phyloP scores from a whole-genome alignment of 1,284 basidiomycete species.

The Uromyces viciae-fabae region DNA sequence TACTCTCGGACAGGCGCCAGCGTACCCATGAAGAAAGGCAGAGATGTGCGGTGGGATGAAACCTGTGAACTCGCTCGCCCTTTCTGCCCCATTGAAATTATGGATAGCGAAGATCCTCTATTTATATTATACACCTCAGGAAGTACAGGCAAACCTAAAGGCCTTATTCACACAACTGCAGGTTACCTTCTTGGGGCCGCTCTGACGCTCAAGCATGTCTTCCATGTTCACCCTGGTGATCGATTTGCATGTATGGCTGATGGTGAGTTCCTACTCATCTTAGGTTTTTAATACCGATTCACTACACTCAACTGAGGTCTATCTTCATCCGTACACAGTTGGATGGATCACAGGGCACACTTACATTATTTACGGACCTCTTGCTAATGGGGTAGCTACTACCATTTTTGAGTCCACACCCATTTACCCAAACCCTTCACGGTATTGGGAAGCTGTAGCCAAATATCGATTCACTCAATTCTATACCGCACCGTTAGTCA shows the following conservation, averaged over 20 bases:
- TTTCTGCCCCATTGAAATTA: slow-evolving; percentile 82
- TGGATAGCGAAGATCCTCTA: slow-evolving; percentile 86
- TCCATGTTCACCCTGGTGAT: slow-evolving; percentile 73
- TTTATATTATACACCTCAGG: slow-evolving; percentile 86
- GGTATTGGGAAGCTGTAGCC: slow-evolving; percentile 95
- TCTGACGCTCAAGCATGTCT: slow-evolving; percentile 73
- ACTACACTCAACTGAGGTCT: slow-evolving; percentile 52
- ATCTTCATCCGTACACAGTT: slow-evolving; percentile 58
- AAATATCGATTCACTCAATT: slow-evolving; percentile 78
- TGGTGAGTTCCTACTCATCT: slow-evolving; percentile 31
- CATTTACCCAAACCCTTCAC: slow-evolving; percentile 88
- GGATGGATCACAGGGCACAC: slow-evolving; percentile 99
- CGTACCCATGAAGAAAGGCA: slow-evolving; percentile 75
- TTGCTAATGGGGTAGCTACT: slow-evolving; percentile 78
- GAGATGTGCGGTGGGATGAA: slow-evolving; percentile 97
- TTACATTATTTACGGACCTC: slow-evolving; percentile 94
- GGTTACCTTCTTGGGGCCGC: slow-evolving; percentile 60
- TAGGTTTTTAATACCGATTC: slow-evolving; percentile 46
- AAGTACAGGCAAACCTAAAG: slow-evolving; percentile 94
- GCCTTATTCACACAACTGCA: slow-evolving; percentile 90
- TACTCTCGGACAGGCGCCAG: slow-evolving; percentile 80
- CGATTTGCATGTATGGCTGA: slow-evolving; percentile 96
- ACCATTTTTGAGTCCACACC: slow-evolving; percentile 96
- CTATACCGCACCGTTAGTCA: slow-evolving; percentile 50
- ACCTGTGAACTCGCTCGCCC: slow-evolving; percentile 76